phyloP scores from a whole-genome alignment of 371 early-diverging fungal species.

The Dichotomocladium elegans region DNA sequence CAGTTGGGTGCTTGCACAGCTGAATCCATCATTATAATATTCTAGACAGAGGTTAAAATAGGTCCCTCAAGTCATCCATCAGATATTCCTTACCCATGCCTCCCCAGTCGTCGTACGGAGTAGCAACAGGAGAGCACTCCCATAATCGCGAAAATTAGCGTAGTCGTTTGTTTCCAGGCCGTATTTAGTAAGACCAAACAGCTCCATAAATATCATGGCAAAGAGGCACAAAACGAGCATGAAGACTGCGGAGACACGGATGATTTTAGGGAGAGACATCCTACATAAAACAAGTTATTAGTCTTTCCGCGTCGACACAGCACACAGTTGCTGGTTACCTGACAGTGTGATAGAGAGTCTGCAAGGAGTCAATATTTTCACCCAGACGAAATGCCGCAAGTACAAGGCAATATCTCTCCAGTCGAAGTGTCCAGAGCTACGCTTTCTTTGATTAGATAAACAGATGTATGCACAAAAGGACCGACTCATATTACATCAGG shows the following conservation, averaged over 20 bases:
- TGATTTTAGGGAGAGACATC: slow-evolving; percentile 47
- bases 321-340: too few relatives aligned
- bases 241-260: slow-evolving; percentile 58
- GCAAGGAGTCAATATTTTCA: slow-evolving; percentile 51
- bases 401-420: slow-evolving; percentile 51
- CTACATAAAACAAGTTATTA: slow-evolving; percentile 10
- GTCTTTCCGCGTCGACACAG: not conserved
- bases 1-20: slow-evolving; percentile 48
- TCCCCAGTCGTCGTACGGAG: slow-evolving; percentile 58
- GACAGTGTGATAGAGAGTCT: slow-evolving; percentile 53
- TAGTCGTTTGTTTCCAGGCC: slow-evolving; percentile 40
- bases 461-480: not conserved
- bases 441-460: not conserved
- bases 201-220: slow-evolving; percentile 58
- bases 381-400: slow-evolving; percentile 57
- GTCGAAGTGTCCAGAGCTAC: slow-evolving; percentile 39
- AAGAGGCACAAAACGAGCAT: slow-evolving; percentile 54
- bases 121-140: slow-evolving; percentile 51
- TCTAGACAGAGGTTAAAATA: slow-evolving; percentile 10
- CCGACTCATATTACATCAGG: slow-evolving; percentile 30
- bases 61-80: not conserved
- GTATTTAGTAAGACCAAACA: slow-evolving; percentile 57
- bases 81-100: slow-evolving; percentile 41
- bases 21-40: slow-evolving; percentile 55
- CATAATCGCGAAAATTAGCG: slow-evolving; percentile 53